Base-by-base conservation (phyloP, 352 stramenopile species). In the Phytopythium ostracodes region DNA sequence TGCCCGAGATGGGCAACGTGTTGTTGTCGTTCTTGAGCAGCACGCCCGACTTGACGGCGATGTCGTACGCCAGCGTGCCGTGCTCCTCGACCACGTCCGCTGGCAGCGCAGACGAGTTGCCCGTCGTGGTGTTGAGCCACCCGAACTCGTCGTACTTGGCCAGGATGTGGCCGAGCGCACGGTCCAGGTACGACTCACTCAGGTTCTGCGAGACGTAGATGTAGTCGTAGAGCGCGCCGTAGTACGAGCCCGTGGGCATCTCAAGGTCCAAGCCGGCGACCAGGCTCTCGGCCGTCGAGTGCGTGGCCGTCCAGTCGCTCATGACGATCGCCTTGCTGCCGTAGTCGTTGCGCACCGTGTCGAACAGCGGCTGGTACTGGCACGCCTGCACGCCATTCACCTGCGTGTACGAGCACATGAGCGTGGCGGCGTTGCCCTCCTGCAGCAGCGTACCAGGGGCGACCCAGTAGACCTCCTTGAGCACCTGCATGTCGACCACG, bases 321-420 rank as follows among this genome's bases (percentile, higher is more conserved):
- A 73, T 65, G 25, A 73, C 63, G 40, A 73, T 66, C 38, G 67
- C 64, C 10, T 60, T 70, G 56, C 67, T 73, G 63, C 70, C 68
- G 64, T 73, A 73, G 43, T 73, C 63, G 40, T 68, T 49, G 46
- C 67, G 67, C 59, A 73, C 56, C 25, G 67, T 71, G 60, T 73
- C 51, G 67, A 68, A 73, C 6, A 73, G 67, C 49, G 56, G 55
- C 46, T 73, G 59, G 46, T 73, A 68, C 56, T 73, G 63, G 17
- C 67, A 73, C 2, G 67, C 67, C 10, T 60, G 67, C 29, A 73
- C 56, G 46, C 67, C 67, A 38, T 73, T 73, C 18, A 73, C 56
- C 46, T 73, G 60, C 24, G 67, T 58, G 64, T 73, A 73, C 46
- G 67, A 73, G 51, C 67, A 73, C 67, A 73, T 73, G 59, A 73